phyloP scores from a whole-genome alignment of 208 protist genomes.

The Acanthamoeba quina region DNA sequence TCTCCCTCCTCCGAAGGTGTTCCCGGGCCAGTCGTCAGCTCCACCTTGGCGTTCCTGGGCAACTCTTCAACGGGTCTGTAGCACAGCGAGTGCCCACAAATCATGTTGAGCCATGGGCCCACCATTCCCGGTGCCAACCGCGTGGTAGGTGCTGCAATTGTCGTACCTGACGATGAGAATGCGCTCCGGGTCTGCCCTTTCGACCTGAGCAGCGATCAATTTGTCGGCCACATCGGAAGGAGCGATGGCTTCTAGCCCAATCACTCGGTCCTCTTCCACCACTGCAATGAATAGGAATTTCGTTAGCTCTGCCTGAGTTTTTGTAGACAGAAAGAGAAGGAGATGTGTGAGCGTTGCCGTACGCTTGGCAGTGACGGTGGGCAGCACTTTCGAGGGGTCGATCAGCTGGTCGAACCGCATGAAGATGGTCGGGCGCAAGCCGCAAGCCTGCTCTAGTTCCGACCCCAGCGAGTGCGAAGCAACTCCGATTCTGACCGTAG shows the following conservation, averaged over 20 bases:
- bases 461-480: neutral
- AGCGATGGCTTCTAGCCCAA: neutral
- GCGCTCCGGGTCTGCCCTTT: neutral
- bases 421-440: slow-evolving; percentile 22
- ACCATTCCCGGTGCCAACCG: too few relatives aligned
- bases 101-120: neutral
- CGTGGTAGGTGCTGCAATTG: neutral
- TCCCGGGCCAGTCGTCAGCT: neutral
- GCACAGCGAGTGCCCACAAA: neutral
- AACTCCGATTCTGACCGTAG: neutral
- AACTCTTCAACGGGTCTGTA: neutral
- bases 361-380: neutral
- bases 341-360: neutral
- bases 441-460: neutral
- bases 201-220: neutral
- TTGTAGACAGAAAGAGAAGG: neutral
- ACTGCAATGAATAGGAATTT: neutral
- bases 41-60: slow-evolving; percentile 17
- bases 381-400: neutral
- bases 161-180: neutral
- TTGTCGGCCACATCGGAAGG: neutral
- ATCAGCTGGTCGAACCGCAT: slow-evolving; percentile 3
- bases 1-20: neutral
- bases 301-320: neutral
- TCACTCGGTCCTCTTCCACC: neutral